Evolutionary conservation across 2,329 filamentous ascomycete species (phyloP).

Genomic region (Fusarium sp.): DNA sequence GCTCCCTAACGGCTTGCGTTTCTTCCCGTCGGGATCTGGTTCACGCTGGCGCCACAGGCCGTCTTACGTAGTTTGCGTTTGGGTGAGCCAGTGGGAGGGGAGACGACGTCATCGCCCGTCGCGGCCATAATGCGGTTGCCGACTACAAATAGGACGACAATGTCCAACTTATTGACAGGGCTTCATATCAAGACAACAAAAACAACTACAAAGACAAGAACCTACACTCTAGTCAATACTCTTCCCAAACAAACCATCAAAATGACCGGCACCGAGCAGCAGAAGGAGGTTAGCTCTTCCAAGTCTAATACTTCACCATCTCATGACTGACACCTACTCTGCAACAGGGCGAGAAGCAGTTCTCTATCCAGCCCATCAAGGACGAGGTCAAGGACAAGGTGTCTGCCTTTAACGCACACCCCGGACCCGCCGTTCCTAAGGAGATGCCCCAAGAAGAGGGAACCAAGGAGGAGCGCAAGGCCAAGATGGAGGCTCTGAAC

Average conservation of each 20-base stretch:
- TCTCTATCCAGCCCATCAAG: constrained; percentile 60
- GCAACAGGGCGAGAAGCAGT: constrained; percentile 57
- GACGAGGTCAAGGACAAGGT: constrained; percentile 60
- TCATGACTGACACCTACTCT: constrained; percentile 19
- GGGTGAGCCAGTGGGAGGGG: constrained; percentile 17
- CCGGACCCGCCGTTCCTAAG: constrained; percentile 68
- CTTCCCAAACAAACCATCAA: constrained; percentile 20
- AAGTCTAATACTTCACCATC: background rate
- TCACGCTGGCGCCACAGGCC: constrained; percentile 30
- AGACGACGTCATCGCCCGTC: constrained; percentile 44
- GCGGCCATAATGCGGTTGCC: constrained; percentile 20
- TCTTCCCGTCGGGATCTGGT: constrained; percentile 23
- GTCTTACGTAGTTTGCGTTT: constrained; percentile 37
- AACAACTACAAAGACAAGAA: constrained; percentile 8
- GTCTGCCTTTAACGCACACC: constrained; percentile 65
- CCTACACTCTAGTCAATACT: constrained; percentile 3
- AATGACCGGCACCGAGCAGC: constrained; percentile 48
- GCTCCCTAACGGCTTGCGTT: constrained; percentile 23
- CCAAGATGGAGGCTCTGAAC: constrained; percentile 75
- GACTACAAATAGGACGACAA: constrained; percentile 42
- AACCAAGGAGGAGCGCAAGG: constrained; percentile 76
- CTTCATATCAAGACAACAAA: constrained; percentile 16
- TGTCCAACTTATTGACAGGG: constrained; percentile 8
- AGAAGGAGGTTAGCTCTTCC: constrained; percentile 46
- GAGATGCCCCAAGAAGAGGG: constrained; percentile 68